A percentile compares a stretch with the other conserved stretches of the same genome.
Evolutionary conservation across 2,329 filamentous ascomycete genomes (phyloP).

Genomic region (Alternaria sp.): DNA sequence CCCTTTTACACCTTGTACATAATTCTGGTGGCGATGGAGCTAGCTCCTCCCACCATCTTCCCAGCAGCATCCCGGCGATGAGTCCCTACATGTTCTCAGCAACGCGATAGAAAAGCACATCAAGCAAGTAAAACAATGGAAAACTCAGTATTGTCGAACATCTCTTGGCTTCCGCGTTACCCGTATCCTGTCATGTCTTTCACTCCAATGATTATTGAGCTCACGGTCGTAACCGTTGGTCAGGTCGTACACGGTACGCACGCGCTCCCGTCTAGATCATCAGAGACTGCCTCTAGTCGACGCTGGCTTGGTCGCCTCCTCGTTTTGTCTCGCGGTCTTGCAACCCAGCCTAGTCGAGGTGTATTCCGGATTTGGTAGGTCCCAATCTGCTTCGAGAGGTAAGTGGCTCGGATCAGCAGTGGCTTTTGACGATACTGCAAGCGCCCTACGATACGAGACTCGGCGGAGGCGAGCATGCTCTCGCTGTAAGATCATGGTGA

Average conservation of each 20-base stretch:
- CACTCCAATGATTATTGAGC: background rate
- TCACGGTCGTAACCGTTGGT: slow-evolving; percentile 2
- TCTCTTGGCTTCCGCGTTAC: background rate
- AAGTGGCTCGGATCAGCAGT: background rate
- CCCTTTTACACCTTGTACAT: slow-evolving; percentile 28
- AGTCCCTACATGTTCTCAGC: background rate
- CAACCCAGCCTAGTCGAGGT: background rate
- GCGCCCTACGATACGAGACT: background rate
- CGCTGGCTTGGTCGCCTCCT: background rate
- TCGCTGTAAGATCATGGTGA: background rate
- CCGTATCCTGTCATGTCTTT: background rate
- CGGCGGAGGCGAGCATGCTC: background rate
- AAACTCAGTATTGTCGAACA: background rate
- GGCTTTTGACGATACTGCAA: background rate
- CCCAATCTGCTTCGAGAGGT: background rate
- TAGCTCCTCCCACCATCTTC: background rate
- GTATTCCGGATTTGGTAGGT: background rate
- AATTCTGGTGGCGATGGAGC: slow-evolving; percentile 15
- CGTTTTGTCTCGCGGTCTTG: background rate
- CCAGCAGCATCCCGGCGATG: slow-evolving; percentile 5
- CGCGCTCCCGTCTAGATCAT: slow-evolving; percentile 1
- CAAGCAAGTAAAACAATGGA: slow-evolving; percentile 4
- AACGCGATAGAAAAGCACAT: background rate
- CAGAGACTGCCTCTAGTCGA: background rate
- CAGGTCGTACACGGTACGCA: slow-evolving; percentile 1